Evolutionary conservation across 441 rosid genomes (phyloP), one percentile per base, ranked within the genome.

Genomic region (Gossypium trilobum): DNA sequence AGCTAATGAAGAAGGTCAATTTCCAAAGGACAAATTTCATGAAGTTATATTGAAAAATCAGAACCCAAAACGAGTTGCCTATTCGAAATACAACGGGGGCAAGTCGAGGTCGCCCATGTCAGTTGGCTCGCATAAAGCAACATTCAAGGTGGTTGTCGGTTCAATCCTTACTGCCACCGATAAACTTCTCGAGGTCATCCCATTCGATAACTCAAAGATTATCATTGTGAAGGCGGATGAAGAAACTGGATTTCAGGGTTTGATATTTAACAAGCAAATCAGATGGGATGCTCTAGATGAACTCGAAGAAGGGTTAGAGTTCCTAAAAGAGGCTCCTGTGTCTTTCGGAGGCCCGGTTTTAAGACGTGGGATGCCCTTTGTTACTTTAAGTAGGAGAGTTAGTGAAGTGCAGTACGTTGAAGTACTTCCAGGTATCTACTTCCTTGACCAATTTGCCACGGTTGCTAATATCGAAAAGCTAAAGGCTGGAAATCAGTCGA

Each of bases 291-390:
- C 87, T 9, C 74, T 91, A 31, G 85, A 83, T 6, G 83, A 86
- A 63, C 81, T 88, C 11, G 85, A 78, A 7, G 83, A 82, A 83
- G 87, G 79, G 2, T 77, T 79, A 9, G 85, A 87, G 74, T 77
- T 86, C 56, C 85, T 95, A 48, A 88, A 86, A 82, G 85, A 83
- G 74, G 95, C 95, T 70, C 83, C 85, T 65, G 75, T 95, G 22
- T 88, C 79, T 1, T 82, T 89, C 1, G 98, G 99, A 7, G 98
- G 98, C 62, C 99, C 99, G 0, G 83, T 91, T 2, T 59, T 88
- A 54, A 75, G 77, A 68, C 88, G 75, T 1, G 88, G 83, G 68
- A 73, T 77, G 78, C 97, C 98, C 52, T 82, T 95, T 23, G 81
- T 84, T 74, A 82, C 90, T 72, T 84, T 95, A 78, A 87, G 88